Percentiles rank a stretch among this genome's conserved stretches.
Evolutionary conservation across 73 alveolate genomes (phyloP).

Genomic region (Breviolum minutum): DNA sequence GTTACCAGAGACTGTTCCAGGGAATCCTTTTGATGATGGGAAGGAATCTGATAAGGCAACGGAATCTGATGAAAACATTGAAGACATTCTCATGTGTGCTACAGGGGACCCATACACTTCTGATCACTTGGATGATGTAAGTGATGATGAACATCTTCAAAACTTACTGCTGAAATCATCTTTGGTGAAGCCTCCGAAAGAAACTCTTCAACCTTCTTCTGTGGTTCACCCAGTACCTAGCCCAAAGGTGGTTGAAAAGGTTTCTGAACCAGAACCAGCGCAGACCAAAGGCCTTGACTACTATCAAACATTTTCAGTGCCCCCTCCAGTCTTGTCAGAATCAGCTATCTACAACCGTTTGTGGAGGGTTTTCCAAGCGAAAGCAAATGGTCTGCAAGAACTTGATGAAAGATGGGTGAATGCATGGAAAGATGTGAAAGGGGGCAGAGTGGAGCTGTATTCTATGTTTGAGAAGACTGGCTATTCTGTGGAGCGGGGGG

Average conservation of each 20-base stretch:
- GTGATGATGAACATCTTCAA: no score
- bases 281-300: not conserved
- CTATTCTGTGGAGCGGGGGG: conserved; percentile 18
- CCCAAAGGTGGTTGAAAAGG: no score
- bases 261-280: not conserved
- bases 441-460: not conserved
- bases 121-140: not conserved
- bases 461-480: conserved; percentile 40
- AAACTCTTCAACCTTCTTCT: no score
- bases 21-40: no score
- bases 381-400: not conserved
- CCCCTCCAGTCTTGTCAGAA: conserved; percentile 1
- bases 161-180: no score
- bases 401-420: conserved; percentile 14
- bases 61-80: no score
- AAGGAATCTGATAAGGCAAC: no score
- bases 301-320: not conserved
- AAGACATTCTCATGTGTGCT: no score
- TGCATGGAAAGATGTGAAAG: conserved; percentile 12
- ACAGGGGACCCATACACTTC: not conserved
- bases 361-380: not conserved
- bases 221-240: no score
- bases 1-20: no score
- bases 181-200: no score
- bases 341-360: conserved; percentile 7